Evolutionary conservation across 2,329 filamentous ascomycete genomes (phyloP), one percentile per base, ranked within the genome.

Genomic region (Sarocladiaceae sp.): DNA sequence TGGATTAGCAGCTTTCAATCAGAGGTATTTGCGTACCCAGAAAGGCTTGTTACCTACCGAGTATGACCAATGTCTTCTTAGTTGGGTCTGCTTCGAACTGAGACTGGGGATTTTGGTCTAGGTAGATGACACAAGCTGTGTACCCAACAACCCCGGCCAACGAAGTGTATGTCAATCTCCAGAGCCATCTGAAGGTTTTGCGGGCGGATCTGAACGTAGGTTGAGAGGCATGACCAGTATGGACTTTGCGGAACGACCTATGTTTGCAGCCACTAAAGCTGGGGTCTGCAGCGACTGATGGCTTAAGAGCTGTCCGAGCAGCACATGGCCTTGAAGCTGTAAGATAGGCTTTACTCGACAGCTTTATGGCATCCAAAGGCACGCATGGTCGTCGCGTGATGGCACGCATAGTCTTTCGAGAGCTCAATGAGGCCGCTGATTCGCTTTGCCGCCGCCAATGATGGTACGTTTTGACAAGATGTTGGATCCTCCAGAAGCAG

Each of bases 31-130:
- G 53, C 31, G 61, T 53, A 51, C 51, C 55, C n/a, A n/a, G n/a
- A 37, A 40, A n/a, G 33, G 18, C 11, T 50, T 50, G 25, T 39
- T 51, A 63, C 72, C 68, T 82, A 97, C 94, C 94, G 52, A 99
- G 82, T 60, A 99, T 84, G 44, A 99, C 94, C 53, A 99, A 79
- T 11, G 92, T 99, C 82, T 99, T 99, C 87, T 97, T 99, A 63
- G 67, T 79, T 52, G 92, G 88, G 71, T 97, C 90, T n/a, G 88
- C 84, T 57, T 83, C 76, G 54, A 80, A 74, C 76, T 97, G 94
- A 51, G 92, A 87, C 39, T 79, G 78, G 8, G 93, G 93, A 70
- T 96, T 82, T 62, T 90, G 85, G 67, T 89, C 84, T 49, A 86
- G 76, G 71, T 92, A 97, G 73, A 97, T 87, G 65, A 82, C 82